Evolutionary conservation across 1,139 yeast genomes (phyloP), one percentile per base, ranked within the genome.

Genomic region (Sugiyamaella paludigena): DNA sequence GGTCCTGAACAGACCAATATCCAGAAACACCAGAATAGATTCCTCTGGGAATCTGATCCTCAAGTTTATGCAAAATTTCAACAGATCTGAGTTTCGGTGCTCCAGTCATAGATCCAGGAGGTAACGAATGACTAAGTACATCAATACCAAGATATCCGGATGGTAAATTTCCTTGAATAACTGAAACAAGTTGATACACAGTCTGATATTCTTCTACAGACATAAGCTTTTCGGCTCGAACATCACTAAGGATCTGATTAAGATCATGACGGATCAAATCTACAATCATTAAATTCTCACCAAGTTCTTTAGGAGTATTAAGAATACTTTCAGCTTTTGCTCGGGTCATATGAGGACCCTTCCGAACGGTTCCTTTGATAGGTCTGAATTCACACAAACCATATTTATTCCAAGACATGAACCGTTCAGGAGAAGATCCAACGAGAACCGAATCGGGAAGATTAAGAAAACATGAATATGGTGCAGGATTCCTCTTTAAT

Each of bases 71-170:
- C 24, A 94, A 73, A 11, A 94, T 68, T 64, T 91, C 94, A 2
- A 92, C 96, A 0, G 97, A 87, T 50, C 96, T 76, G 61, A 84
- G 86, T 69, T 94, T 94, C 1, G 99, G 99, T 0, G 99, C 98
- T 2, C 99, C 99, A 0, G 99, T 94, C 99, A 94, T 94, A 1
- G 98, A 91, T 0, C 99, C 99, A 0, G 99, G 97, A 1, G 99
- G 98, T 33, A 94, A 71, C 0, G 96, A 82, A 51, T 81, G 81
- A 24, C 81, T 78, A 15, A 92, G 73, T 5, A 91, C 73, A 63
- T 92, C 98, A 36, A 89, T 73, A 0, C 98, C 98, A 28, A 76
- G 72, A 60, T 77, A 83, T 13, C 62, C 60, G 10, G 67, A 56
- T 1, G 55, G 52, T 7, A 83, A 72, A 26, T 73, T 66, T 0